A percentile compares a stretch with the other conserved stretches of the same genome.
These are phyloP conservation scores for Butyriboletus appendiculatus DNA, from an alignment of 1,284 basidiomycete species.

Conservation along the genomic window DNA sequence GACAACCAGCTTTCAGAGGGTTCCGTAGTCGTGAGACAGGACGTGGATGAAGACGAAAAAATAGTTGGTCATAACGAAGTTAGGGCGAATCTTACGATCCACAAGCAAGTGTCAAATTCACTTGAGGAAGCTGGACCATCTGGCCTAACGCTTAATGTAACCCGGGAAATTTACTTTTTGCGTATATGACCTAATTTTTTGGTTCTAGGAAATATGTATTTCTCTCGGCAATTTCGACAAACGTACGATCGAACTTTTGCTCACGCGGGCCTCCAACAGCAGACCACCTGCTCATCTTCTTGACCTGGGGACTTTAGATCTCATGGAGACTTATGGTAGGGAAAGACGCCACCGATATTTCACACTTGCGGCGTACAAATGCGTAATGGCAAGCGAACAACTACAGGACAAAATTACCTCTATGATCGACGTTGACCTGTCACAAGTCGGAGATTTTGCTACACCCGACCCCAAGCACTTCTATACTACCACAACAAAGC, in stretches of 20 bases:
- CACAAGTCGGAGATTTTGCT: slow-evolving; percentile 55
- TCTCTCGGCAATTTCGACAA: slow-evolving; percentile 71
- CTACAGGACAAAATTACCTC: slow-evolving; percentile 50
- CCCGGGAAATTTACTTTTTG: slow-evolving; percentile 12
- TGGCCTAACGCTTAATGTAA: slow-evolving; percentile 73
- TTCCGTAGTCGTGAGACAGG: slow-evolving; percentile 35
- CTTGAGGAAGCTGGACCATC: slow-evolving; percentile 62
- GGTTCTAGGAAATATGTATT: slow-evolving; percentile 61
- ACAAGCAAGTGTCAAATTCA: slow-evolving; percentile 73
- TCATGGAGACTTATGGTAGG: slow-evolving; percentile 76
- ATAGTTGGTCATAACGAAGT: slow-evolving; percentile 39
- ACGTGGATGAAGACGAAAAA: slow-evolving; percentile 45
- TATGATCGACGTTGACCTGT: slow-evolving; percentile 48
- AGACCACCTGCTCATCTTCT: slow-evolving; percentile 66
- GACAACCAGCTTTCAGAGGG: slow-evolving; percentile 38
- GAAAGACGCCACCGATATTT: slow-evolving; percentile 82
- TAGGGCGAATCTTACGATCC: slow-evolving; percentile 64
- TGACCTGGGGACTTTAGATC: slow-evolving; percentile 64
- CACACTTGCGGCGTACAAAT: slow-evolving; percentile 60
- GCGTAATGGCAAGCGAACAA: slow-evolving; percentile 56
- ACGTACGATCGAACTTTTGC: slow-evolving; percentile 76
- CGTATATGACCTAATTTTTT: slow-evolving; percentile 14
- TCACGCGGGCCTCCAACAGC: slow-evolving; percentile 63
- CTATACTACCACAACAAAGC: slow-evolving; percentile 46
- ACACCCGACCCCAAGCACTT: slow-evolving; percentile 46